Base-by-base conservation (phyloP, 2,329 filamentous ascomycete species). In the Epichloe aotearoae region DNA sequence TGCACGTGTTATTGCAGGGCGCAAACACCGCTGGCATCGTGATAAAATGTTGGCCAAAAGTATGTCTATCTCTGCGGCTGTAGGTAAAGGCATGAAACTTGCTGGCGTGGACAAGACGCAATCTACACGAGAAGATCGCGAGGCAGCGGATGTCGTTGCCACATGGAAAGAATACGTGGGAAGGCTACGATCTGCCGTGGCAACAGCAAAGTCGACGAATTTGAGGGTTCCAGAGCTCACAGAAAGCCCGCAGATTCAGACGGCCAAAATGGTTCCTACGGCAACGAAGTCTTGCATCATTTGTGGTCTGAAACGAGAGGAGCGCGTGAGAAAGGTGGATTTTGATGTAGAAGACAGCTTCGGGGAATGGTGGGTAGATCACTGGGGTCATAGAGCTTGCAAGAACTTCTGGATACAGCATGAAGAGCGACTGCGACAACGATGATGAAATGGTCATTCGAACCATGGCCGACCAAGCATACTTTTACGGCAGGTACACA, bases 351-450 rank as follows among this genome's bases (percentile, higher is more conserved):
- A 91, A 59, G 91, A 97, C 65, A 89, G 86, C 64, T 96, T 96
- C 72, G 89, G 88, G 12, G 91, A 97, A 70, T 97, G 89, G 88
- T 97, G 91, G 91, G 74, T 85, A 41, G 89, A 96, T 44, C 84
- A 91, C 64, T 90, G 88, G 84, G 88, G 84, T 0, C 86, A 90
- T 66, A 72, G 79, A 54, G 78, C 80, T 19, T 97, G 91, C 67
- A 80, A 80, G 63, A 84, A 85, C 55, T 95, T 95, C 62, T 97
- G 91, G 91, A 70, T 84, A 53, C 74, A 84, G 58, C 84, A 94
- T 64, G 86, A 86, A 64, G 73, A 73, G 49, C 73, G 74, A 52
- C 70, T 95, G 56, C 78, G 80, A 55, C 83, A 86, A 59, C 77
- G 84, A 60, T 93, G 58, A 64, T 37, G 39, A 12, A 10, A 17